Evolutionary conservation across 2,329 filamentous ascomycete species (phyloP), one percentile per base, ranked within the genome.

Genomic region (Cytospora chrysosperma): DNA sequence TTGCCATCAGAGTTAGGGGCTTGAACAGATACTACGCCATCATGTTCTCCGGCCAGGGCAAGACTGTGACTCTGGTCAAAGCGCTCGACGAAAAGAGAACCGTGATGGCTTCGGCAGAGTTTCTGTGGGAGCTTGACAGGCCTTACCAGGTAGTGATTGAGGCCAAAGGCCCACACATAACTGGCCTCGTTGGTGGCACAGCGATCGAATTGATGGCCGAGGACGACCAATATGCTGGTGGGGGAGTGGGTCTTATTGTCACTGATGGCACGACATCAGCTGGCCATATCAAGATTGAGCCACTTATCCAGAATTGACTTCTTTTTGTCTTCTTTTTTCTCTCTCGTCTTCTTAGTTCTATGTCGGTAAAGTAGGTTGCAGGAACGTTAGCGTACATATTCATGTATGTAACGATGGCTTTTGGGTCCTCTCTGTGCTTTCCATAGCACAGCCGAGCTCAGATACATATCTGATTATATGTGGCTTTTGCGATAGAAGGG

Each of bases 21-120:
- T 58, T 75, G 30, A 74, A 72, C 50, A 60, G 73, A 21, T 75
- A 72, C 40, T 74, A 75, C 47, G 71, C 69, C 0, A 40, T 73
- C 0, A 17, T 71, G 4, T 70, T 75, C 37, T 30, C 40, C 10
- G 52, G 49, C 1, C 19, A 32, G 9, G 64, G 49, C 2, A 66
- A 56, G 19, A 62, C 61, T 5, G 34, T 74, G 0, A 54, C 59
- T 15, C 27, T 73, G 1, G 54, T 70, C 49, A 71, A 72, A 56
- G 66, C 67, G 1, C 26, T 66, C 1, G 72, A 72, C 43, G 68
- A 69, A 19, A 26, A 67, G 47, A 65, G 67, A 5, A 65, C 63
- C n/a, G 67, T 24, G 30, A 47, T 68, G 6, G 65, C 60, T 19
- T 68, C 63, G 12, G 26, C 12, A 10, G 50, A 57, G 0, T 70